Percentiles rank a stretch among this genome's conserved stretches.
Conservation (phyloP, 768 basidiomycete genomes). For the Lentinula detonsa region DNA sequence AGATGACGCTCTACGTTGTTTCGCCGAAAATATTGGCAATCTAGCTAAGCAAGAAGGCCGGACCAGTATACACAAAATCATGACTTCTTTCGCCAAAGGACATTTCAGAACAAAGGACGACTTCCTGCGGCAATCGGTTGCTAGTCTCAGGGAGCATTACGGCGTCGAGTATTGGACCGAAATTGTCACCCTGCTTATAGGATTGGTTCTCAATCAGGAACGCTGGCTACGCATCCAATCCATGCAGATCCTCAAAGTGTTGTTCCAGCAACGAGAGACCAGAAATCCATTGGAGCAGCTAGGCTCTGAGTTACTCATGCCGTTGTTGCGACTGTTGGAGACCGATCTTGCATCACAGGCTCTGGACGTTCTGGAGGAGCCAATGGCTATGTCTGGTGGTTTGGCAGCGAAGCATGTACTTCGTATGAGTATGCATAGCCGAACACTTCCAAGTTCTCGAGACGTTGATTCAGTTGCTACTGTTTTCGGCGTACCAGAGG, state of each 20-base stretch:
- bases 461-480: constrained; percentile 54
- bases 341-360: constrained; percentile 82
- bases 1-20: constrained; percentile 56
- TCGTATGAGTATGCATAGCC: constrained; percentile 82
- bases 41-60: constrained; percentile 71
- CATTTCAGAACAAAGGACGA: constrained; percentile 92
- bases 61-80: constrained; percentile 79
- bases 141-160: constrained; percentile 83
- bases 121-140: constrained; percentile 85
- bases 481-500: constrained; percentile 76
- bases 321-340: constrained; percentile 81
- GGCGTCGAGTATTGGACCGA: constrained; percentile 70
- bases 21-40: constrained; percentile 66
- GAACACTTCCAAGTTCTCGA: constrained; percentile 28
- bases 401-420: constrained; percentile 81
- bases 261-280: constrained; percentile 83
- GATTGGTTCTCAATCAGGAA: constrained; percentile 77
- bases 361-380: constrained; percentile 91
- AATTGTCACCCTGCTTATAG: constrained; percentile 79
- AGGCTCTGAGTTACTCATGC: constrained; percentile 87
- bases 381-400: constrained; percentile 72
- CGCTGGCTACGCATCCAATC: constrained; percentile 77
- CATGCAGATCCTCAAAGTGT: constrained; percentile 83
- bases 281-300: constrained; percentile 65
- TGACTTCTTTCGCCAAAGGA: constrained; percentile 81